Conservation (phyloP, 768 basidiomycete species). For the Cystobasidium ongulense region DNA sequence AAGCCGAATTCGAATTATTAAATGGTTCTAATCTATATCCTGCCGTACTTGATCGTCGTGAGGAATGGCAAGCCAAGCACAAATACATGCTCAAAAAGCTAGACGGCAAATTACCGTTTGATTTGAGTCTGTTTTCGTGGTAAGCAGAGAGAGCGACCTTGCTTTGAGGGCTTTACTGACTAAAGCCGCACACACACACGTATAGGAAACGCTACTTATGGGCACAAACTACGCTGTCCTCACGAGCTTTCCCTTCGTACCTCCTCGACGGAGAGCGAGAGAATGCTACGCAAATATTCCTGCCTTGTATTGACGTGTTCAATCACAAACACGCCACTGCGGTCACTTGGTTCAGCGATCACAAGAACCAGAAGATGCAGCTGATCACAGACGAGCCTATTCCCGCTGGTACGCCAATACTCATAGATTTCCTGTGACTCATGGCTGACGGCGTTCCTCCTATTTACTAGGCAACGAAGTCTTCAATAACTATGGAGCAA, state of each 20-base stretch:
- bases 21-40: slow-evolving; percentile 72
- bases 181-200: neutral
- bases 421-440: neutral
- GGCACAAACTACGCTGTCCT: slow-evolving; percentile 44
- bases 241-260: slow-evolving; percentile 81
- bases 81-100: slow-evolving; percentile 51
- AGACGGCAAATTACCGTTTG: slow-evolving; percentile 48
- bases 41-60: slow-evolving; percentile 61
- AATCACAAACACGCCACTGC: slow-evolving; percentile 75
- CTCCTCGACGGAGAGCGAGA: slow-evolving; percentile 58
- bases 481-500: slow-evolving; percentile 32
- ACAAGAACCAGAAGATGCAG: slow-evolving; percentile 21
- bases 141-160: slow-evolving; percentile 43
- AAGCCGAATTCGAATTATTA: slow-evolving; percentile 58
- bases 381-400: slow-evolving; percentile 22
- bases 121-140: slow-evolving; percentile 58
- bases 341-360: slow-evolving; percentile 66
- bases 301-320: slow-evolving; percentile 77
- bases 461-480: slow-evolving; percentile 19
- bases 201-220: slow-evolving; percentile 37
- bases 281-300: slow-evolving; percentile 59
- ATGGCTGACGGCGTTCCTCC: neutral
- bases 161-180: neutral
- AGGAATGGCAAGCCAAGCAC: slow-evolving; percentile 61
- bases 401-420: neutral